A percentile compares a stretch with the other conserved stretches of the same genome.
Conservation (phyloP, 331 rosid genomes). For the Telfairia occidentalis region DNA sequence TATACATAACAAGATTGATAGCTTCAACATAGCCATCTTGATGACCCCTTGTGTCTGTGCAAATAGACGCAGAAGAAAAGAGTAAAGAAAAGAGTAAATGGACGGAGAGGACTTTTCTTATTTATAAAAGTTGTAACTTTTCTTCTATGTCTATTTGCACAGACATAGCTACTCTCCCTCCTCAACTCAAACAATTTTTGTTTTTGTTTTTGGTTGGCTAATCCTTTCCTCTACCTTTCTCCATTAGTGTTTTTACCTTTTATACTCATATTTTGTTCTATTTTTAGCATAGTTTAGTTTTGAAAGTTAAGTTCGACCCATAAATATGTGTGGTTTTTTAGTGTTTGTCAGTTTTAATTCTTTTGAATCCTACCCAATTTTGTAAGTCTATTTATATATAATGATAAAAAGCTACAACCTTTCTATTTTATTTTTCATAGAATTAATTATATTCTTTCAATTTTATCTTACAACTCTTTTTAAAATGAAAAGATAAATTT, state of each 20-base stretch:
- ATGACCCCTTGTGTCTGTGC: neutral
- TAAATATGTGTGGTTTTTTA: neutral
- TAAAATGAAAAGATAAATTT: no score
- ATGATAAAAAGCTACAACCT: neutral
- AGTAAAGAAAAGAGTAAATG: neutral
- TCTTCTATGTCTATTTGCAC: neutral
- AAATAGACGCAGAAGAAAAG: neutral
- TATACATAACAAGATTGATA: neutral
- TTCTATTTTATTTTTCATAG: no score
- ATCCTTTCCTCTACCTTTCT: slow-evolving; percentile 1
- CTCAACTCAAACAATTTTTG: rapidly evolving
- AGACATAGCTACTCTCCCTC: neutral
- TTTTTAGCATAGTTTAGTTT: neutral
- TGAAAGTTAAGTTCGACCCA: neutral
- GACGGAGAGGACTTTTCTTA: neutral
- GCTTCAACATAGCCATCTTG: neutral
- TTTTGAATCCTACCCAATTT: neutral
- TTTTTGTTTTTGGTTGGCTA: neutral
- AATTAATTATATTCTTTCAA: neutral
- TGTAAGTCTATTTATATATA: neutral
- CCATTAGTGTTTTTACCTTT: neutral
- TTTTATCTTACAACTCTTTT: no score
- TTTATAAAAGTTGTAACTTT: neutral
- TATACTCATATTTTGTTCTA: neutral
- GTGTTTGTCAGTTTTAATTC: neutral